Percentiles rank a stretch among this genome's conserved stretches.
Conservation (phyloP, 129 eudicot genomes). For the Mikania micrantha region DNA sequence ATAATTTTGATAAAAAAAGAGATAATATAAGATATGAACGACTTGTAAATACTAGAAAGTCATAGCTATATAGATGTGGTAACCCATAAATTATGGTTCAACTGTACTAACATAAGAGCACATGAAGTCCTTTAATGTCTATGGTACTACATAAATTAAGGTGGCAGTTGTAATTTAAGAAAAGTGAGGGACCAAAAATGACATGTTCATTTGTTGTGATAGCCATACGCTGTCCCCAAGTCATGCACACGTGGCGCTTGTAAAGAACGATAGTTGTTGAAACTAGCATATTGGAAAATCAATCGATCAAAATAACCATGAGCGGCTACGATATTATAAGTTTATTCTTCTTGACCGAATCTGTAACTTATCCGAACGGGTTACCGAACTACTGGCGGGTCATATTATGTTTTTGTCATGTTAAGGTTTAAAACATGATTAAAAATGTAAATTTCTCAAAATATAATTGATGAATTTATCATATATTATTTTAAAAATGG, state of each 20-base stretch:
- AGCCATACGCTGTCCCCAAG: conserved; percentile 11
- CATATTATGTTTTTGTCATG: neutral
- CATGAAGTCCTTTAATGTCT: conserved; percentile 22
- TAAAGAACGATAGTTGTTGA: no score
- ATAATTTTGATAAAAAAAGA: conserved; percentile 3
- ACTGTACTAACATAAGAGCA: conserved; percentile 15
- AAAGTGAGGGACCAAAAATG: conserved; percentile 5
- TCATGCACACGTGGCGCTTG: conserved; percentile 10
- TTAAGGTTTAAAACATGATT: neutral
- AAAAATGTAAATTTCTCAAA: no score
- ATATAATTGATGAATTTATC: no score
- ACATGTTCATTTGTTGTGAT: neutral
- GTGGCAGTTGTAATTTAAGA: neutral
- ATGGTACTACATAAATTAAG: conserved; percentile 12
- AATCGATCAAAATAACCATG: no score
- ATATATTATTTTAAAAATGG: no score
- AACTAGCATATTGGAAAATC: no score
- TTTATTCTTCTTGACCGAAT: no score
- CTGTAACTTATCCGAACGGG: neutral
- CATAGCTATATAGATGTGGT: conserved; percentile 6
- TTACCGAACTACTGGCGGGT: no score
- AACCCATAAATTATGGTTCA: conserved; percentile 7
- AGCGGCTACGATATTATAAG: no score
- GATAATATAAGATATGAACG: neutral
- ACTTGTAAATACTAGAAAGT: conserved; percentile 5